phyloP scores from a whole-genome alignment of 257 asterid genomes.

The Nicotiana attenuata region DNA sequence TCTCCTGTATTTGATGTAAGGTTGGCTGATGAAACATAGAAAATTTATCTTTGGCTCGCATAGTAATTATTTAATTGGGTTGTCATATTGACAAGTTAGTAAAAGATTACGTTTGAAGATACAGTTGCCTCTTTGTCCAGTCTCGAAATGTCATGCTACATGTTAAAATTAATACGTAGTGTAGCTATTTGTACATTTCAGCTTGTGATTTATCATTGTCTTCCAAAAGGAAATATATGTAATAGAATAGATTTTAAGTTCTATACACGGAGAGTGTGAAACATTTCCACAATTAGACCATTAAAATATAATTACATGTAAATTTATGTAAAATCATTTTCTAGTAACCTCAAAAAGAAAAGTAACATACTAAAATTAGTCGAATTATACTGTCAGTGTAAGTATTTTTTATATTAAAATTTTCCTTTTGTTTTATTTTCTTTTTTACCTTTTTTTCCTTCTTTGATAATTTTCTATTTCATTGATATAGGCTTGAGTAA shows the following conservation, averaged over 20 bases:
- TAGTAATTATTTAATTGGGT: not conserved
- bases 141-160: not conserved
- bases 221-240: not conserved
- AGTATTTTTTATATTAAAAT: too few species aligned
- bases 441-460: not conserved
- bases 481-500: conserved; percentile 51
- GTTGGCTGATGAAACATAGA: not conserved
- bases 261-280: not conserved
- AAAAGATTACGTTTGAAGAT: not conserved
- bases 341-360: too few species aligned
- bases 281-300: too few species aligned
- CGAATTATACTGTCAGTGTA: not conserved
- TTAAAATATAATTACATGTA: too few species aligned
- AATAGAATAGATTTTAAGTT: not conserved
- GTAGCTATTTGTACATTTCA: not conserved
- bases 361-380: not conserved
- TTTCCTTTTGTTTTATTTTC: not conserved
- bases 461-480: not conserved
- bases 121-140: not conserved
- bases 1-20: not conserved
- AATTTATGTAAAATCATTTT: too few species aligned
- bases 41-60: not conserved
- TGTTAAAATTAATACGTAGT: not conserved
- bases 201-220: not conserved
- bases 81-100: not conserved